Base-by-base conservation (phyloP, 331 rosid species). In the Rhamnella rubrinervis region DNA sequence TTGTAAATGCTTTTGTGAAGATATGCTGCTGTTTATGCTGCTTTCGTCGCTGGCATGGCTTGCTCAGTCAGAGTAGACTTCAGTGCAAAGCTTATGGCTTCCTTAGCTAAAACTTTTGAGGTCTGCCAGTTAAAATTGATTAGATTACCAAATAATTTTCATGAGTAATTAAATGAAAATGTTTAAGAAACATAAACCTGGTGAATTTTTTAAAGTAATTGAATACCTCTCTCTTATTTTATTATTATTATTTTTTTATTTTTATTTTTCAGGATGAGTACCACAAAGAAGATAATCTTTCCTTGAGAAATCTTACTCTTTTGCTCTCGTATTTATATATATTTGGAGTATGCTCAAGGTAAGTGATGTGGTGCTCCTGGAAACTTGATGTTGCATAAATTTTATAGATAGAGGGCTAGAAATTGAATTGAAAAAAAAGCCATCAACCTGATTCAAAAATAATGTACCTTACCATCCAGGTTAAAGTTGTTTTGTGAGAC, bases 271-370 rank as follows among this genome's bases (percentile, higher is more conserved):
- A 90, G 98, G 98, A 84, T 18, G 93, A 93, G 71, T 90, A 88
- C 76, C 77, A 73, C 23, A 87, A 88, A 78, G 83, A 86, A 72
- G 98, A 90, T 77, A 87, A 82, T 76, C 90, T 93, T 72, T 90
- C 98, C 55, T 73, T 90, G 85, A 81, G 92, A 67, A 93, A 93
- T 80, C 63, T 93, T 65, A 84, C 96, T 26, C 96, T 88, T 71
- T 76, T 93, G 63, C 83, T 90, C 31, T 93, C 96, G 49, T 80
- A 93, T 77, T 82, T 93, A 68, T 93, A 82, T 72, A 68, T 87
- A 72, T 88, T 88, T 84, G 98, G 95, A 68, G 96, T 90, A 63
- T 93, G 89, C 76, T 83, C 92, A 44, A 84, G 98, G 96, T 93
- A 72, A 17, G 88, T 56, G 55, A 61, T 65, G 39, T 76, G 47